Conservation (phyloP, 192 early-diverging fungal genomes). For the Gorgonomyces haynaldii region DNA sequence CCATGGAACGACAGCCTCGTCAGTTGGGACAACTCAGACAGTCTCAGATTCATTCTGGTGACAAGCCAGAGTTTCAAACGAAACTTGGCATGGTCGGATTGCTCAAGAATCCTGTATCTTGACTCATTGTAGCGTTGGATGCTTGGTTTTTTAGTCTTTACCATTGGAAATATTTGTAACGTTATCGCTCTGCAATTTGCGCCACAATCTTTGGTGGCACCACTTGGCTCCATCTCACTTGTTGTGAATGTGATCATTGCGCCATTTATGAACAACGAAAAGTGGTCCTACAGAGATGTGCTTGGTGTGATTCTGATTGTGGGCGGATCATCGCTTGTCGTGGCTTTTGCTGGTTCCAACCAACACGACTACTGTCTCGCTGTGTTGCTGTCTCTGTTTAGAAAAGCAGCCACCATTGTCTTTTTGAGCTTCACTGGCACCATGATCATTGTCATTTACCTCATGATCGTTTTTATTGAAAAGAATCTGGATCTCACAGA, state of each 20-base stretch:
- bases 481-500: constrained; percentile 27
- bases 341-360: constrained; percentile 45
- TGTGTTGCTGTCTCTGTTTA: constrained; percentile 57
- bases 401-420: constrained; percentile 47
- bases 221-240: constrained; percentile 66
- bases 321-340: constrained; percentile 57
- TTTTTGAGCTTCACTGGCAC: constrained; percentile 50
- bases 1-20: too few relatives aligned
- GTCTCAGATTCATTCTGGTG: too few relatives aligned
- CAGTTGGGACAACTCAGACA: too few relatives aligned
- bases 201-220: constrained; percentile 67
- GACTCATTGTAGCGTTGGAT: constrained; percentile 37
- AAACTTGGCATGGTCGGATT: constrained; percentile 18
- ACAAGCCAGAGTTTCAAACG: constrained; percentile 21
- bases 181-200: constrained; percentile 70
- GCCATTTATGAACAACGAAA: constrained; percentile 63
- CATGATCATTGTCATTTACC: constrained; percentile 40
- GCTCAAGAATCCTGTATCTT: constrained; percentile 25
- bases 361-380: constrained; percentile 56
- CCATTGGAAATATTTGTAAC: constrained; percentile 58
- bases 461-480: constrained; percentile 44
- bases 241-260: constrained; percentile 71
- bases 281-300: constrained; percentile 51
- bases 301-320: constrained; percentile 66
- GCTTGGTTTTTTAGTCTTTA: constrained; percentile 57